Base-by-base conservation (phyloP, 2,329 filamentous ascomycete species). In the Didymosphaeria variabile region DNA sequence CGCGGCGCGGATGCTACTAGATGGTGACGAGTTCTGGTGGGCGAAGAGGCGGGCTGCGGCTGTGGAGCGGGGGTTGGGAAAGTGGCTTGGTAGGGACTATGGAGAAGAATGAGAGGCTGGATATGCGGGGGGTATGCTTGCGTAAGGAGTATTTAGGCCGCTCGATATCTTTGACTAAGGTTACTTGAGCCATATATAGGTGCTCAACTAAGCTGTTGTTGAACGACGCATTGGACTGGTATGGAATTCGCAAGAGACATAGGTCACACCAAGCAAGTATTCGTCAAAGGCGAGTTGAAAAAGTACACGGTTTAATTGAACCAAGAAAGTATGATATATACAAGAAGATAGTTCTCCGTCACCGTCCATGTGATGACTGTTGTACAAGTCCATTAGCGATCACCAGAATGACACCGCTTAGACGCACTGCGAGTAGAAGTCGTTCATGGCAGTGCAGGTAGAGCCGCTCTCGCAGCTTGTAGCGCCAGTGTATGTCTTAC, bases 371-470 rank as follows among this genome's bases (percentile, higher is more conserved):
- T 42, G 36, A 31, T 12, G 23, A 51, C 19, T 29, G 7, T 42
- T 10, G 31, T 21, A 32, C 31, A 46, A 26, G 19, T 4, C 38
- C 34, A n/a, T n/a, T 9, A 54, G 2, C 21, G 10, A 8, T 44
- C 8, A 12, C 6, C 5, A n/a, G n/a, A 7, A 17, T 23, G 21
- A 29, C 21, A 34, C 36, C 36, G 10, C 36, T 54, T 42, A 54
- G 36, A 74, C 31, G 68, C 82, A 84, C 75, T 84, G 82, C 44
- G 66, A 78, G 74, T 84, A 84, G 67, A 78, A 84, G 1, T 73
- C 67, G 73, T 84, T 84, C 59, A 63, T 70, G 5, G 69, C 68
- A 55, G 76, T 74, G 74, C 82, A 84, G 10, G 69, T 70, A 32
- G 66, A 68, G 8, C 81, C 82, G 40, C 69, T 58, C 4, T 74